These are phyloP conservation scores for Cornus controversa DNA, from an alignment of 148 eudicot genomes.

Conservation along the genomic window DNA sequence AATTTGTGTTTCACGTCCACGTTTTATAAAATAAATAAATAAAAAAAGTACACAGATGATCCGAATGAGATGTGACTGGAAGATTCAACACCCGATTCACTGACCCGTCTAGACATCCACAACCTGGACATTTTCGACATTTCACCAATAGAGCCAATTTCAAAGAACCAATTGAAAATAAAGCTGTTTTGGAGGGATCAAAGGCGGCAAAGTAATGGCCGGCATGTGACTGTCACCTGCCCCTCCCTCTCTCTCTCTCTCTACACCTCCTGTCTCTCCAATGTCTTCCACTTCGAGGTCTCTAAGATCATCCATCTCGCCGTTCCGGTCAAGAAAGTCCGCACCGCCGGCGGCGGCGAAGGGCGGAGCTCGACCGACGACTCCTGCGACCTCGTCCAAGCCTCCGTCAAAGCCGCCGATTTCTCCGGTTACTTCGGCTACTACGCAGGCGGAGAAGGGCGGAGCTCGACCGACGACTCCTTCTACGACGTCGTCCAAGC, in stretches of 20 bases:
- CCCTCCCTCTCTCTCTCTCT: neutral
- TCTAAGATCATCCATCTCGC: constrained; percentile 27
- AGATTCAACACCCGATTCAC: too few species aligned
- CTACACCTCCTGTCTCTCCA: constrained; percentile 1
- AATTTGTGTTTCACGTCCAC: too few species aligned
- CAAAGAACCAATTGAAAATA: neutral
- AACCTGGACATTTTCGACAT: neutral
- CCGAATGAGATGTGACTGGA: too few species aligned
- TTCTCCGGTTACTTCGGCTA: neutral
- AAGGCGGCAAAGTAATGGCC: constrained; percentile 16
- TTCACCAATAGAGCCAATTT: neutral
- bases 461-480: constrained; percentile 15
- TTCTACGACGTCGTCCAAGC: constrained; percentile 14
- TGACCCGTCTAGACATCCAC: too few species aligned
- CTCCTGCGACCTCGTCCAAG: constrained; percentile 12
- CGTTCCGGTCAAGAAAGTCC: constrained; percentile 36
- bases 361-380: constrained; percentile 9
- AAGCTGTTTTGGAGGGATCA: constrained; percentile 20
- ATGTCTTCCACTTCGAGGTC: constrained; percentile 21
- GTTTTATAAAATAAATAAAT: too few species aligned
- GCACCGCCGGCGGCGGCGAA: constrained; percentile 19
- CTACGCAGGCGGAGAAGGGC: neutral
- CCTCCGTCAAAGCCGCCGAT: constrained; percentile 7
- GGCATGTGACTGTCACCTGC: constrained; percentile 7
- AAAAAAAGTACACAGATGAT: too few species aligned